These are phyloP conservation scores for Effrenium voratum DNA, from an alignment of 73 alveolate genomes.

Conservation along the genomic window DNA sequence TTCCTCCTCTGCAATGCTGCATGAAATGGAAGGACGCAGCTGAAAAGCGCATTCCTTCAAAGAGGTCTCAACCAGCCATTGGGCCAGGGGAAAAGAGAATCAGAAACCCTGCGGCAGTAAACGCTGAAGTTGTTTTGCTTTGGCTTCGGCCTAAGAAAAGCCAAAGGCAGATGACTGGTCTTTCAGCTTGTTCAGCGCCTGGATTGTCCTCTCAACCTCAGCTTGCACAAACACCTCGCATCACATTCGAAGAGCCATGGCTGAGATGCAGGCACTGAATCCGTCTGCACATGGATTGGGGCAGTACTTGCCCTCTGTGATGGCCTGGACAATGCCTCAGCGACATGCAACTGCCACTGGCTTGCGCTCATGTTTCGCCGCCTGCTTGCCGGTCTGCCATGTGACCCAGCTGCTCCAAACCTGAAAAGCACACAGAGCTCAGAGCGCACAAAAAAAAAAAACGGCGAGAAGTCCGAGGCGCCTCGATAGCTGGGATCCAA, in stretches of 20 bases:
- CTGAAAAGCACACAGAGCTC: neutral
- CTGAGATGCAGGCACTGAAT: constrained; percentile 47
- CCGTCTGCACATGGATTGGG: constrained; percentile 81
- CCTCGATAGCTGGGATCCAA: constrained; percentile 23
- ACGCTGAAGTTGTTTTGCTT: too few species aligned
- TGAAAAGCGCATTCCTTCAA: too few species aligned
- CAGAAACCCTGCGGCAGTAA: too few species aligned
- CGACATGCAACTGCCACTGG: neutral
- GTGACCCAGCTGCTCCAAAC: constrained; percentile 91
- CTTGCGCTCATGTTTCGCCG: neutral
- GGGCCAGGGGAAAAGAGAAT: neutral
- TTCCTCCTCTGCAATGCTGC: too few species aligned
- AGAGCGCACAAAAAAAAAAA: neutral
- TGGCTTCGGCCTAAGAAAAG: constrained; percentile 18
- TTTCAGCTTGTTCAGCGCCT: constrained; percentile 49
- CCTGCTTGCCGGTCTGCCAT: constrained; percentile 93
- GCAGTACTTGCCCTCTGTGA: constrained; percentile 84
- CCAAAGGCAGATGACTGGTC: constrained; percentile 60
- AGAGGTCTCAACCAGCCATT: too few species aligned
- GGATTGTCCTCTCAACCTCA: constrained; percentile 63
- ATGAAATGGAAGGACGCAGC: too few species aligned
- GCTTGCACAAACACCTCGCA: neutral
- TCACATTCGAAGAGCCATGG: neutral
- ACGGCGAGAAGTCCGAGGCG: neutral
- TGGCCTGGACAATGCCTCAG: constrained; percentile 76